Evolutionary conservation across 2,329 filamentous ascomycete species (phyloP).

Genomic region (Calycina marina): DNA sequence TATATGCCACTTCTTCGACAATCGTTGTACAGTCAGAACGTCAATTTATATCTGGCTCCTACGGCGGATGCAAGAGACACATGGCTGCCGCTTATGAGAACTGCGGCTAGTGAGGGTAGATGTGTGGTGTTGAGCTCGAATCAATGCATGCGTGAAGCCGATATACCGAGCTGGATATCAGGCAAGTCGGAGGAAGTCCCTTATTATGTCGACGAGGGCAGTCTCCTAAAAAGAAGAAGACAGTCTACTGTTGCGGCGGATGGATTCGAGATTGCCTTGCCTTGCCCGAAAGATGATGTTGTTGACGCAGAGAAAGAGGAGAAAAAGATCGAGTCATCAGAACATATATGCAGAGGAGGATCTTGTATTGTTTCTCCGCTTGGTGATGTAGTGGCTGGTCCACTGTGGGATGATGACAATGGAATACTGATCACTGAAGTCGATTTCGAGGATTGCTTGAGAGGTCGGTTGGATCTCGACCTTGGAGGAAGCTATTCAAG

Average conservation of each 20-base stretch:
- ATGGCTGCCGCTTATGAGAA: constrained; percentile 73
- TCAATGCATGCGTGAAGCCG: constrained; percentile 53
- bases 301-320: constrained; percentile 6
- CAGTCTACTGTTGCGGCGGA: constrained; percentile 26
- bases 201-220: constrained; percentile 1
- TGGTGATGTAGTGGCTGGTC: constrained; percentile 66
- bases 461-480: constrained; percentile 71
- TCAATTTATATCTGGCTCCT: constrained; percentile 82
- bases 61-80: constrained; percentile 75
- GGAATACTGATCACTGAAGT: constrained; percentile 57
- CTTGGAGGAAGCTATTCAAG: constrained; percentile 75
- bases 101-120: constrained; percentile 65
- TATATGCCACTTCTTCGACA: constrained; percentile 87
- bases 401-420: constrained; percentile 65
- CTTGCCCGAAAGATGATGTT: constrained; percentile 4
- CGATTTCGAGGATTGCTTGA: constrained; percentile 77
- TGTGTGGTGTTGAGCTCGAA: constrained; percentile 80
- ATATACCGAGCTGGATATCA: constrained; percentile 43
- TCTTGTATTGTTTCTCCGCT: constrained; percentile 69
- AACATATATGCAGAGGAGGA: constrained; percentile 51
- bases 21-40: constrained; percentile 73
- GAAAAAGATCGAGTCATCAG: constrained; percentile 9
- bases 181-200: constrained; percentile 7
- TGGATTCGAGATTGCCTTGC: constrained; percentile 38
- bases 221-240: constrained; percentile 5